These are phyloP conservation scores for Microdochium nivale DNA, from an alignment of 2,329 filamentous ascomycete genomes.

Conservation along the genomic window DNA sequence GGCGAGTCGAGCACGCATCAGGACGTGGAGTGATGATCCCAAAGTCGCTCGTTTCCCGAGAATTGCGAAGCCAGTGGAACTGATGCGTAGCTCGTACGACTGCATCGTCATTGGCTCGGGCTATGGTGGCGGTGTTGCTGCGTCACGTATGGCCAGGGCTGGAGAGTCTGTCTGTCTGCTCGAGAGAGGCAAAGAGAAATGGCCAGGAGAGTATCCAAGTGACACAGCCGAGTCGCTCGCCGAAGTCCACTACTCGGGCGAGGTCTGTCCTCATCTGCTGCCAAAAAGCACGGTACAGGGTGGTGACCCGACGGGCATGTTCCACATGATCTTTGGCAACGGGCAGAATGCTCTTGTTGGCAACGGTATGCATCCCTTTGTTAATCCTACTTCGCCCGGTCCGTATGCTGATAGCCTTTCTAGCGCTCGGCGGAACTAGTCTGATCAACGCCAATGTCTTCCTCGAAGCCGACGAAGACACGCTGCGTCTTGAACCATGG, in stretches of 20 bases:
- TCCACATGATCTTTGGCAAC: slow-evolving; percentile 53
- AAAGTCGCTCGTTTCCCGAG: slow-evolving; percentile 33
- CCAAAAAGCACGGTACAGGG: slow-evolving; percentile 32
- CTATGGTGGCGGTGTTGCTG: slow-evolving; percentile 59
- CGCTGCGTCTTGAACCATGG: slow-evolving; percentile 47
- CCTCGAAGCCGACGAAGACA: slow-evolving; percentile 46
- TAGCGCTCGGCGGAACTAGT: slow-evolving; percentile 56
- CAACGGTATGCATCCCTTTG: slow-evolving; percentile 34
- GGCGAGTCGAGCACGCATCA: slow-evolving; percentile 18
- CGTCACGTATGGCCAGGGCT: slow-evolving; percentile 53
- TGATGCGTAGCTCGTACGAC: slow-evolving; percentile 52
- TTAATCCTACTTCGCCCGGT: background rate
- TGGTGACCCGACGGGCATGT: slow-evolving; percentile 52
- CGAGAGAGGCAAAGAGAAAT: slow-evolving; percentile 55
- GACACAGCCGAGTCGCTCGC: slow-evolving; percentile 33
- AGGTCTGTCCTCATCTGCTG: slow-evolving; percentile 33
- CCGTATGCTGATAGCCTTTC: slow-evolving; percentile 2
- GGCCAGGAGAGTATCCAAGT: slow-evolving; percentile 57
- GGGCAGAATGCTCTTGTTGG: slow-evolving; percentile 55
- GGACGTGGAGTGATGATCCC: slow-evolving; percentile 18
- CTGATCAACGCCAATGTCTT: slow-evolving; percentile 62
- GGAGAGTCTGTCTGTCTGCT: slow-evolving; percentile 54
- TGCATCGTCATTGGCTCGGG: slow-evolving; percentile 61
- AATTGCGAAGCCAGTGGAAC: slow-evolving; percentile 47
- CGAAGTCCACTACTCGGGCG: slow-evolving; percentile 49